These are phyloP conservation scores for Pyricularia pennisetigena DNA, from an alignment of 2,329 filamentous ascomycete genomes.

Conservation along the genomic window DNA sequence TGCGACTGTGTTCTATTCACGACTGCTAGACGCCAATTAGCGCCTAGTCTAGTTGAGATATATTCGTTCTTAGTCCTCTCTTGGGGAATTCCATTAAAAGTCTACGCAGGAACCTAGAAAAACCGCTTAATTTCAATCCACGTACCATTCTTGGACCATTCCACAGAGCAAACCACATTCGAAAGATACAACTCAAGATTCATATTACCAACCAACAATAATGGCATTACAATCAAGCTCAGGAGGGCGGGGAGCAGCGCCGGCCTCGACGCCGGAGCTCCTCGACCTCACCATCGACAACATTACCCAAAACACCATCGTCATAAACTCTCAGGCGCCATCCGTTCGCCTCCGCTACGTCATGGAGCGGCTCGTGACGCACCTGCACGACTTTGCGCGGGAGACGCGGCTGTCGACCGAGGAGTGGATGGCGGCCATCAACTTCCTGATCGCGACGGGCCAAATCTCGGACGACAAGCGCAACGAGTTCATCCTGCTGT, in stretches of 20 bases:
- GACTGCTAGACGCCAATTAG: not conserved
- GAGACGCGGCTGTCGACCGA: constrained; percentile 66
- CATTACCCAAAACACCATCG: constrained; percentile 66
- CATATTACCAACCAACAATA: not conserved
- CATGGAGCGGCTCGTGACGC: constrained; percentile 62
- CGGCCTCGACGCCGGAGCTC: constrained; percentile 11
- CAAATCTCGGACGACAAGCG: constrained; percentile 66
- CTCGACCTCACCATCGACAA: constrained; percentile 66
- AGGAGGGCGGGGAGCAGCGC: not conserved
- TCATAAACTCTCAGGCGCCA: constrained; percentile 62
- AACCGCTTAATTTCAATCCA: too few relatives aligned
- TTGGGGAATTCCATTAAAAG: too few relatives aligned
- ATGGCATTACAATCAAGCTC: not conserved
- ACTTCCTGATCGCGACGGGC: constrained; percentile 62
- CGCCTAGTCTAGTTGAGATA: not conserved
- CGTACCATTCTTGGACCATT: not conserved
- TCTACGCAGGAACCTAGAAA: too few relatives aligned
- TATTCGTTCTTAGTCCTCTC: not conserved
- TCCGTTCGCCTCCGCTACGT: constrained; percentile 61
- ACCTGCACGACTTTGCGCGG: constrained; percentile 73
- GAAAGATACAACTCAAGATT: not conserved
- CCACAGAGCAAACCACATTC: not conserved
- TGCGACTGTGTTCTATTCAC: not conserved
- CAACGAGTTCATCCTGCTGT: constrained; percentile 76
- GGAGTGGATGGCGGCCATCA: constrained; percentile 69